Conservation (phyloP, 2,329 filamentous ascomycete species). For the Botryotinia convoluta region DNA sequence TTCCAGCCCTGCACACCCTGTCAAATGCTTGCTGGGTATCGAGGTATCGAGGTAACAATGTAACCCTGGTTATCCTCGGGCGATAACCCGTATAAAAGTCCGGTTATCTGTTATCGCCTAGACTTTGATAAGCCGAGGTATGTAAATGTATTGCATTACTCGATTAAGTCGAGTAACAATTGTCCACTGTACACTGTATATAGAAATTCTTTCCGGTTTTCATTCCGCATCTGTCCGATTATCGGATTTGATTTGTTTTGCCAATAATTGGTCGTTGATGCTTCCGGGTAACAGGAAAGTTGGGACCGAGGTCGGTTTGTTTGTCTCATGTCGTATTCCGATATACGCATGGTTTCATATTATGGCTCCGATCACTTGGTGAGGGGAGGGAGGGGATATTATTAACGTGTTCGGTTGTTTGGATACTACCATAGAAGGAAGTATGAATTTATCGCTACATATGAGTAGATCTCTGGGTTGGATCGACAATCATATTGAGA, state of each 20-base stretch:
- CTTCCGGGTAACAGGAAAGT: constrained; percentile 4
- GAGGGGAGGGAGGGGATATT: neutral
- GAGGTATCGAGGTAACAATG: neutral
- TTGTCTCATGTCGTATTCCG: neutral
- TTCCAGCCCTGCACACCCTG: neutral
- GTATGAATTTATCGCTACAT: neutral
- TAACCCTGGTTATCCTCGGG: constrained; percentile 7
- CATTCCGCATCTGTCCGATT: neutral
- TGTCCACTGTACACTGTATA: neutral
- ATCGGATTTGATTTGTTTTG: neutral
- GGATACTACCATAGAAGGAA: neutral
- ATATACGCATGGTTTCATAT: neutral
- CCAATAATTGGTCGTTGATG: neutral
- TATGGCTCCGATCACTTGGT: neutral
- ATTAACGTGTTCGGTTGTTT: neutral
- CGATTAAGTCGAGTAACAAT: neutral
- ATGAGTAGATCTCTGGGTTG: neutral
- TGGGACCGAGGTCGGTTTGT: neutral
- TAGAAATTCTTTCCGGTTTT: neutral
- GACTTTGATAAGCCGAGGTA: constrained; percentile 11
- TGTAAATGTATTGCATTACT: neutral
- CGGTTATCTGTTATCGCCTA: constrained; percentile 20
- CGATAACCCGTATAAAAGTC: neutral
- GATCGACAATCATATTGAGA: neutral
- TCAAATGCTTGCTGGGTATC: neutral